Percentiles rank a stretch among this genome's conserved stretches.
phyloP scores from a whole-genome alignment of 1,139 yeast genomes.

The Lodderomyces pseudojiufengensis region DNA sequence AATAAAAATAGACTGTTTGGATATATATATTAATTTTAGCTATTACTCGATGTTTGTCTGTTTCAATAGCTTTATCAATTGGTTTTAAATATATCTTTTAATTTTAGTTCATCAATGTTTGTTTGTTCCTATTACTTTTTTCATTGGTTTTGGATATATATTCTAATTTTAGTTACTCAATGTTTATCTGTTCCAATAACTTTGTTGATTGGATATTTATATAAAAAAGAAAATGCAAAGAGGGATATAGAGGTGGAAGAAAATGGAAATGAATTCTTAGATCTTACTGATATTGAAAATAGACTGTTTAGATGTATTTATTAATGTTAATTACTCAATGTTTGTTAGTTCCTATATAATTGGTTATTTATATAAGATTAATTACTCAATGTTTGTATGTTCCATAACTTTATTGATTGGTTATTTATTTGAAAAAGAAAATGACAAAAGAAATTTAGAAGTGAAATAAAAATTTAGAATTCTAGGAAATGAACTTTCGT shows the following conservation, averaged over 20 bases:
- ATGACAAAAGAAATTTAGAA: constrained; percentile 21
- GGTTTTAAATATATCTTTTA: too few relatives aligned
- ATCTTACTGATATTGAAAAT: constrained; percentile 36
- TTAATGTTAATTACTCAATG: constrained; percentile 9
- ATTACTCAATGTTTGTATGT: constrained; percentile 29
- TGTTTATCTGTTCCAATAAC: constrained; percentile 31
- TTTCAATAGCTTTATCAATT: too few relatives aligned
- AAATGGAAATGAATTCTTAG: constrained; percentile 27
- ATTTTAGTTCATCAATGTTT: too few relatives aligned
- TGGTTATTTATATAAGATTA: constrained; percentile 28
- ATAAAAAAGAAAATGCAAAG: constrained; percentile 23
- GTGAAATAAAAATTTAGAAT: constrained; percentile 8
- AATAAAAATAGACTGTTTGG: too few relatives aligned
- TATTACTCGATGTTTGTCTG: too few relatives aligned
- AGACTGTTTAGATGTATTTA: constrained; percentile 30
- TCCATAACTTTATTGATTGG: constrained; percentile 28
- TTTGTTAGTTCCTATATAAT: background rate
- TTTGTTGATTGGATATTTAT: constrained; percentile 22
- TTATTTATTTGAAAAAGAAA: constrained; percentile 24
- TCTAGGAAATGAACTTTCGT: too few relatives aligned
- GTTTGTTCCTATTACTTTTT: too few relatives aligned
- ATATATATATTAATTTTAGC: too few relatives aligned
- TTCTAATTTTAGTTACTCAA: constrained; percentile 30
- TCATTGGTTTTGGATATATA: too few relatives aligned
- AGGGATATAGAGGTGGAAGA: constrained; percentile 17